Base-by-base conservation (phyloP, 768 basidiomycete genomes). In the Sistotremastrum niveocremeum region DNA sequence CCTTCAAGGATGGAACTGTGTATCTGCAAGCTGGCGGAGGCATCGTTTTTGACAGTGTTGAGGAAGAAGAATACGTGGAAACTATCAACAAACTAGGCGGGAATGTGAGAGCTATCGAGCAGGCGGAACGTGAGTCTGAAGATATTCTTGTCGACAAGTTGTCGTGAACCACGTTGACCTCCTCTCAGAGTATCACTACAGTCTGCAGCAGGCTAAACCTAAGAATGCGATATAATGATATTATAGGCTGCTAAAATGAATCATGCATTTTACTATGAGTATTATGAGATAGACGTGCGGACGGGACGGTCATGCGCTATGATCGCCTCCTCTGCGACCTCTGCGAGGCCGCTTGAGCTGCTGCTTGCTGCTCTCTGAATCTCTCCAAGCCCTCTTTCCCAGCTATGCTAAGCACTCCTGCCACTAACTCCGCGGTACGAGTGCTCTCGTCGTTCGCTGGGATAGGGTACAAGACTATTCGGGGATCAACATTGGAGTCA, bases 21-120 rank as follows among this genome's bases (percentile, higher is more conserved):
- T 98, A 97, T 61, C 65, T 98, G 40, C 93, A 97, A 60, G 95
- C 95, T 35, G 91, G 94, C 5, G 95, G 94, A 45, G 94, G 94
- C 2, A 95, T 99, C 53, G 95, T 99, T 7, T 90, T 81, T 53
- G 95, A 99, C 62, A 91, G 88, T 54, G 82, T 89, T 11, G 95
- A 99, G 60, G 85, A 94, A 58, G 93, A 95, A n/a, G 95, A 99
- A 60, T 97, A 91, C 56, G 60, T 80, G 3, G 95, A 99, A 63
- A 98, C 93, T 12, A 69, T 99, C 56, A 94, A 98, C 70, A 99
- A 99, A 63, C 70, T 98, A 11, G 74, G 76, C 48, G 84, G 82
- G 6, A 98, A 97, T 62, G 71, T 88, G 32, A 70, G 79, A 49
- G 88, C 94, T 8, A 66, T 99, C 45, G 82, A 87, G 53, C 70